Base-by-base conservation (phyloP, 345 rosid genomes). In the Gynandropsis gynandra region DNA sequence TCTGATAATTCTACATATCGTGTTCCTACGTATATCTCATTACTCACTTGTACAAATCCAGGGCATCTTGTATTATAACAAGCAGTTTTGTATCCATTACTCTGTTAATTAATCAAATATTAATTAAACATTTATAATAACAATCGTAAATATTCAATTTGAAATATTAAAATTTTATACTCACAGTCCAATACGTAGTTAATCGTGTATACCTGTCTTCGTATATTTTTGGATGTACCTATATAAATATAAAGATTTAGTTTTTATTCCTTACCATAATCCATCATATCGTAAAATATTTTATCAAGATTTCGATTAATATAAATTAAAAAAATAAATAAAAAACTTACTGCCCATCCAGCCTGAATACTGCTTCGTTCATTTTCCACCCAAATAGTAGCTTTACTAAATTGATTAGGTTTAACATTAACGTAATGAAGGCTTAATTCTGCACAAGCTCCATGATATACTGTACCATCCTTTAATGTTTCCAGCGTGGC, bases 151-250 rank as follows among this genome's bases (percentile, higher is more conserved):
- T 24, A 24, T 24, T 2, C 5, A 2, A 5, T 2, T 24, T 5
- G 29, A 24, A 24, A 24, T 24, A 24, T 24, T 24, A 24, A 2
- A 24, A 24, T 24, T 24, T 5, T 24, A 24, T 47, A 16, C 57
- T 66, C 16, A 66, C 66, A 1, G 66, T 60, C 62, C 62, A 66
- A 35, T 54, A 36, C 48, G 56, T 33, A 10, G 71, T 66, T 11
- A 66, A 56, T 16, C 71, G 47, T 3, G 62, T 42, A 0, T 1
- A 1, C 47, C 50, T 54, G 15, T 66, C 57, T 1, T 47, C 52
- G 34, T 66, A 54, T 3, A 66, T 8, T 16, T 34, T 48, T 41
- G 58, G 62, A 47, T 59, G 57, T n/a, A 54, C 62, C 65, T 66
- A 50, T 0, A 44, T 0, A 15, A 40, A 40, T 24, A 24, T 24